These are phyloP conservation scores for Microcos paniculata DNA, from an alignment of 345 rosid species.

Conservation along the genomic window DNA sequence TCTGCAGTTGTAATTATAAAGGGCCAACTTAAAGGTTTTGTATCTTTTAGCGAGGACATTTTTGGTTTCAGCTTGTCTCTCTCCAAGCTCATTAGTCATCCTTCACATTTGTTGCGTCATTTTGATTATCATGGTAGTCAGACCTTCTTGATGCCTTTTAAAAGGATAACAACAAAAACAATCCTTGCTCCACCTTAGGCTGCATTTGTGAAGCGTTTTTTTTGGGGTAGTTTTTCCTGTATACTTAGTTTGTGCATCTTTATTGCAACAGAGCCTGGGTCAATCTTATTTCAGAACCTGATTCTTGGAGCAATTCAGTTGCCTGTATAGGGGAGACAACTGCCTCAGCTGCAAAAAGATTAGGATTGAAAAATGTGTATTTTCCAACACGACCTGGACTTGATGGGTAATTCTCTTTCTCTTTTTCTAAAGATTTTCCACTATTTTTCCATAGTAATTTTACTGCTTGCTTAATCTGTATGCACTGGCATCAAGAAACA, in stretches of 20 bases:
- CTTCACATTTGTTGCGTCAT: neutral
- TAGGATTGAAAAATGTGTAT: slow-evolving; percentile 73
- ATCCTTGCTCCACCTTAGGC: neutral
- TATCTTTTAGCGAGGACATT: neutral
- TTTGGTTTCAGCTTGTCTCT: neutral
- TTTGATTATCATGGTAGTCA: neutral
- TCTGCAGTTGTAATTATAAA: neutral
- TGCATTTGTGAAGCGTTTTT: neutral
- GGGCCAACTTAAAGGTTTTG: neutral
- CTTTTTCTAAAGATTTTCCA: neutral
- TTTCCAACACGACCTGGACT: slow-evolving; percentile 78
- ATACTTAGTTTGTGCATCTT: slow-evolving; percentile 11
- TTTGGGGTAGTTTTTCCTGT: neutral
- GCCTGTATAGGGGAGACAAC: slow-evolving; percentile 98
- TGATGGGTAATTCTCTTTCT: slow-evolving; percentile 62
- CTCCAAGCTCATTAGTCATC: neutral
- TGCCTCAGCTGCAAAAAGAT: slow-evolving; percentile 73
- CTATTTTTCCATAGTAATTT: neutral
- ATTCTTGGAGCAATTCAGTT: slow-evolving; percentile 58
- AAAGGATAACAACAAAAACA: neutral
- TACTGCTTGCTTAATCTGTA: neutral
- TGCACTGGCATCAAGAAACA: neutral
- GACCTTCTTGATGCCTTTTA: slow-evolving; percentile 5
- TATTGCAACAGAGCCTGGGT: slow-evolving; percentile 71
- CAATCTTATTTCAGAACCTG: slow-evolving; percentile 52